Percentiles rank a stretch among this genome's conserved stretches.
Conservation (phyloP, 2,329 filamentous ascomycete genomes). For the Calonectria pteridis region DNA sequence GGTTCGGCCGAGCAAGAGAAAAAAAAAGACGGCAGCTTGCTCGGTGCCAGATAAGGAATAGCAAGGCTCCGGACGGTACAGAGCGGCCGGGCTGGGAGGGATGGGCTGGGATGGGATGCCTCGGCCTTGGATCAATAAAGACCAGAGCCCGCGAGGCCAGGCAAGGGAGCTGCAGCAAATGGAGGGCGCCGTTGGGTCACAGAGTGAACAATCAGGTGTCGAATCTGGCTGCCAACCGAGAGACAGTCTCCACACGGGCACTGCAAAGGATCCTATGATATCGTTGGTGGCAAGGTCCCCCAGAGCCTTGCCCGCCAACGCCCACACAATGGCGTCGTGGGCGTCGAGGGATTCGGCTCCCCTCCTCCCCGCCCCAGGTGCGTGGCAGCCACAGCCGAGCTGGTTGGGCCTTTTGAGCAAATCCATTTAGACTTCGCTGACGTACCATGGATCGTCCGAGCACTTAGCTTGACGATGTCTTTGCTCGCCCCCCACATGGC, state of each 20-base stretch:
- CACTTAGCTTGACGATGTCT: constrained; percentile 26
- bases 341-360: constrained; percentile 1
- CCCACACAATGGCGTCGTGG: neutral
- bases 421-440: constrained; percentile 22
- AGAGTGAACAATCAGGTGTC: constrained; percentile 2
- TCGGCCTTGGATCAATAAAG: neutral
- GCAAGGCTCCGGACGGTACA: neutral
- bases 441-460: constrained; percentile 19
- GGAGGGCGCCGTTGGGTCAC: constrained; percentile 16
- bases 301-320: neutral
- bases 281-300: neutral
- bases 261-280: constrained; percentile 14
- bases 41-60: constrained; percentile 28
- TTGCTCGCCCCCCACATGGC: constrained; percentile 17
- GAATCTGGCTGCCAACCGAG: neutral
- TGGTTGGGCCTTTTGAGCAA: constrained; percentile 21
- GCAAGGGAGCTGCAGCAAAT: constrained; percentile 15
- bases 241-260: neutral
- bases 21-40: neutral
- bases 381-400: constrained; percentile 21
- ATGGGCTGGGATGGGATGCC: no score
- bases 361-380: constrained; percentile 1
- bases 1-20: neutral
- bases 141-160: neutral
- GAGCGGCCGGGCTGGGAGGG: neutral